Percentiles rank a stretch among this genome's conserved stretches.
These are phyloP conservation scores for Colletotrichum graminicola DNA, from an alignment of 2,329 filamentous ascomycete genomes.

Conservation along the genomic window DNA sequence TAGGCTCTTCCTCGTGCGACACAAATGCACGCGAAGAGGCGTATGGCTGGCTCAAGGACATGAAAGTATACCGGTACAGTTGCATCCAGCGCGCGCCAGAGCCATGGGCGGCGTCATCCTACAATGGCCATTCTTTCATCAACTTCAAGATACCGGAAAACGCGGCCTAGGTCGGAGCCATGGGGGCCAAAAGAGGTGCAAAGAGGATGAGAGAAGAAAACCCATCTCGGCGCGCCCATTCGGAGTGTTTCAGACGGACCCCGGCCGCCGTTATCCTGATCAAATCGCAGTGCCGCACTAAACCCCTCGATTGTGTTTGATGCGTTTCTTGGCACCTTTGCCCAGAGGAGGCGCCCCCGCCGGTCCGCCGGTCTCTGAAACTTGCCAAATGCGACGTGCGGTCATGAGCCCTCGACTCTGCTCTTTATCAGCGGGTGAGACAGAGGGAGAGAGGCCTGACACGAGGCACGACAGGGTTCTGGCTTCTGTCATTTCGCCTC, in stretches of 20 bases:
- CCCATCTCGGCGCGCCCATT: not conserved
- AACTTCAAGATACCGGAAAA: not conserved
- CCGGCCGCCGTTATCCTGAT: constrained; percentile 28
- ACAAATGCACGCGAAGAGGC: constrained; percentile 16
- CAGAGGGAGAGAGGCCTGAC: not conserved
- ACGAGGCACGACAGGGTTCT: not conserved
- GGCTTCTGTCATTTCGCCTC: not conserved
- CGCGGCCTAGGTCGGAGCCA: not conserved
- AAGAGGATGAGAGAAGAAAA: not conserved
- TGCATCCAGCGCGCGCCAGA: not conserved
- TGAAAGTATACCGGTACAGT: constrained; percentile 3
- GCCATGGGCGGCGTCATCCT: not conserved
- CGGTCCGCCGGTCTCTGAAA: constrained; percentile 21
- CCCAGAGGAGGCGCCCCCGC: constrained; percentile 8
- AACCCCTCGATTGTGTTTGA: constrained; percentile 36
- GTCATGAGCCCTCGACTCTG: not conserved
- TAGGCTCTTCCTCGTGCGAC: constrained; percentile 23
- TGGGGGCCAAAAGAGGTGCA: not conserved
- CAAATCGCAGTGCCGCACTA: constrained; percentile 23
- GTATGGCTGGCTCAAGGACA: not conserved
- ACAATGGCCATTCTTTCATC: not conserved
- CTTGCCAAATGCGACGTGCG: constrained; percentile 16
- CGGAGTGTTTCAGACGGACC: constrained; percentile 30
- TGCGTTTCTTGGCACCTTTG: constrained; percentile 36
- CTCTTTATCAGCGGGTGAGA: not conserved